Evolutionary conservation across 1,139 yeast species (phyloP).

Genomic region (Sugiyamaella japonica): DNA sequence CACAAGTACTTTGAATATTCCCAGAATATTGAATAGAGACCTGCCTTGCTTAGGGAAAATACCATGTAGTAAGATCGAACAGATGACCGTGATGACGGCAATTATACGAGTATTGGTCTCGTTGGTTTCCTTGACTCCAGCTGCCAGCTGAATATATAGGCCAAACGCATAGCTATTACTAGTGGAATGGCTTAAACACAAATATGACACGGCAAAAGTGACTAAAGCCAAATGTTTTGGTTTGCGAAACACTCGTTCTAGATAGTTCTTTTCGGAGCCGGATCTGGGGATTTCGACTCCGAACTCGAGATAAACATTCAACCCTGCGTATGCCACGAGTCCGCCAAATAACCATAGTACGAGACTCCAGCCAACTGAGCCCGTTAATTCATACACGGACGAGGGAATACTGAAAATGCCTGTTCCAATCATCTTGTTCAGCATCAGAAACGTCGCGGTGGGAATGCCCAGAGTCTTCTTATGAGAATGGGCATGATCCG

Average conservation of each 20-base stretch:
- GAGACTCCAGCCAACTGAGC: constrained; percentile 71
- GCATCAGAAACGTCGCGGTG: constrained; percentile 62
- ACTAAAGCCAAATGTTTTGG: constrained; percentile 69
- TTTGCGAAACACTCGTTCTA: constrained; percentile 63
- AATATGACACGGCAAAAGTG: constrained; percentile 62
- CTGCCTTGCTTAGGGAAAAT: constrained; percentile 63
- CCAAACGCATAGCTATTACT: constrained; percentile 61
- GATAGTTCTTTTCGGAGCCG: constrained; percentile 79
- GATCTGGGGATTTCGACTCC: constrained; percentile 76
- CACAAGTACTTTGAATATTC: constrained; percentile 68
- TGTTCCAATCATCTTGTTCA: constrained; percentile 78
- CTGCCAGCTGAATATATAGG: constrained; percentile 58
- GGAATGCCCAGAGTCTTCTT: constrained; percentile 30
- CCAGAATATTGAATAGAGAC: constrained; percentile 62
- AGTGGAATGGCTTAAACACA: constrained; percentile 78
- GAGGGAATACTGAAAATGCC: constrained; percentile 81
- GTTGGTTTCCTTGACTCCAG: constrained; percentile 51
- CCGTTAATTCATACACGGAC: constrained; percentile 61
- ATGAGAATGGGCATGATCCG: constrained; percentile 6
- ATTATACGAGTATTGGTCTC: constrained; percentile 31
- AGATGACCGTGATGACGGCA: constrained; percentile 60
- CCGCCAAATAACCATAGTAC: constrained; percentile 75
- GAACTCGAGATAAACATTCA: constrained; percentile 72
- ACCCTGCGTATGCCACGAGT: constrained; percentile 65
- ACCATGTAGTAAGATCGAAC: constrained; percentile 64